Conservation (phyloP, 352 stramenopile species). For the Phytopythium vexans region DNA sequence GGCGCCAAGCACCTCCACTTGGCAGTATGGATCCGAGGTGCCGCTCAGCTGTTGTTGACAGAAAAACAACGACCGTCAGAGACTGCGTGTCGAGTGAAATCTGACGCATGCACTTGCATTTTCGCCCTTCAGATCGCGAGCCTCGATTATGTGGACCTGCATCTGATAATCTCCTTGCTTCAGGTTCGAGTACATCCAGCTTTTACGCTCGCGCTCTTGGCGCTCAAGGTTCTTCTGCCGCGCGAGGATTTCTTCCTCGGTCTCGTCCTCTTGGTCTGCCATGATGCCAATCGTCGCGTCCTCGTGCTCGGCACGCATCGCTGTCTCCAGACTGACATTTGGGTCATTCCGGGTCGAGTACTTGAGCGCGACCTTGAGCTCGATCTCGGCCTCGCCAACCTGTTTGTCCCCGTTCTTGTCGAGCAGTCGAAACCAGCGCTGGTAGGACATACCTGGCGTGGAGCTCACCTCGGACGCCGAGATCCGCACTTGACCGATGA, state of each 20-base stretch:
- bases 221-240: conserved; percentile 37
- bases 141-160: conserved; percentile 86
- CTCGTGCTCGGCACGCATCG: conserved; percentile 7
- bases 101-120: conserved; percentile 37
- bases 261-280: conserved; percentile 75
- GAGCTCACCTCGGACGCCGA: conserved; percentile 49
- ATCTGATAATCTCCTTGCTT: conserved; percentile 81
- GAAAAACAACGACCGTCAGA: not conserved
- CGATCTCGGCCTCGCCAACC: conserved; percentile 40
- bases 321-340: conserved; percentile 15
- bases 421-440: conserved; percentile 54
- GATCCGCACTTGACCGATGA: conserved; percentile 60
- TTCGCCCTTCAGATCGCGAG: conserved; percentile 84
- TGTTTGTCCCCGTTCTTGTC: conserved; percentile 44
- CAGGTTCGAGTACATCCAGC: conserved; percentile 42
- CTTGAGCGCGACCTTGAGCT: conserved; percentile 66
- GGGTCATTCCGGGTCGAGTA: conserved; percentile 69
- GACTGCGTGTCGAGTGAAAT: not conserved
- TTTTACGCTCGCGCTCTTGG: conserved; percentile 46
- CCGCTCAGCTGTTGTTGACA: conserved; percentile 53
- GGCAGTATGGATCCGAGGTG: conserved; percentile 88
- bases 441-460: conserved; percentile 51
- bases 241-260: conserved; percentile 50
- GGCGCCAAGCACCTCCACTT: conserved; percentile 65
- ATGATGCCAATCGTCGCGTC: conserved; percentile 29